These are phyloP conservation scores for Beta corolliflora DNA, from an alignment of 179 eudicot genomes.

Conservation along the genomic window DNA sequence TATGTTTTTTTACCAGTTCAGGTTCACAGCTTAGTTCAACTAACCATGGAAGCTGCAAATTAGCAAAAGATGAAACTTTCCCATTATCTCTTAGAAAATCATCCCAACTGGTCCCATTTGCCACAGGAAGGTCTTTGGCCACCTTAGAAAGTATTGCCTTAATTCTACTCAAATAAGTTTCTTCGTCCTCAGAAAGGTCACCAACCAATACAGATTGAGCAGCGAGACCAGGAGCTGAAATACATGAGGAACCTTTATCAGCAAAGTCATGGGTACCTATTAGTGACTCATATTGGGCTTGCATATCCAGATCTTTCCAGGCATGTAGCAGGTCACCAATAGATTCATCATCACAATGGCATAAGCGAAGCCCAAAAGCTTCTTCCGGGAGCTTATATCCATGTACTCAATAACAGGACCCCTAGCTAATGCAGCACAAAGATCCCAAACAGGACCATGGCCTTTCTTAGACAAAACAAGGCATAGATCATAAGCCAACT, in stretches of 20 bases:
- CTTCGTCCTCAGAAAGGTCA: conserved; percentile 43
- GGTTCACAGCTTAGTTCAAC: conserved; percentile 58
- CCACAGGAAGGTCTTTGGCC: conserved; percentile 62
- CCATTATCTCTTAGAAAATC: conserved; percentile 60
- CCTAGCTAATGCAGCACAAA: conserved; percentile 97
- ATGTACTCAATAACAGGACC: conserved; percentile 86
- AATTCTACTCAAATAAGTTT: conserved; percentile 42
- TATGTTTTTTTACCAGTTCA: conserved; percentile 54
- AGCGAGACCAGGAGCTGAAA: conserved; percentile 33
- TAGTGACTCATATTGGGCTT: conserved; percentile 70
- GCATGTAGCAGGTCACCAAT: conserved; percentile 84
- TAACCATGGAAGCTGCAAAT: conserved; percentile 89
- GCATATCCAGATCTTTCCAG: conserved; percentile 95
- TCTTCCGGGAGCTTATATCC: conserved; percentile 73
- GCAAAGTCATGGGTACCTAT: conserved; percentile 60
- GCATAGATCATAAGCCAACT: conserved; percentile 88
- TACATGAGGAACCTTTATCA: conserved; percentile 38
- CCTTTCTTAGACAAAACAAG: conserved; percentile 84
- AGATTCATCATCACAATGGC: conserved; percentile 97
- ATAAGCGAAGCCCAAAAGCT: conserved; percentile 90
- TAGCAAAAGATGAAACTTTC: conserved; percentile 71
- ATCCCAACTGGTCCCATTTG: conserved; percentile 61
- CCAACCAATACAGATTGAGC: conserved; percentile 43
- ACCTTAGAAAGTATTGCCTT: conserved; percentile 54
- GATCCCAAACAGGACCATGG: conserved; percentile 91